Conservation (phyloP, 2,329 filamentous ascomycete genomes). For the Calonectria multiphialidica region DNA sequence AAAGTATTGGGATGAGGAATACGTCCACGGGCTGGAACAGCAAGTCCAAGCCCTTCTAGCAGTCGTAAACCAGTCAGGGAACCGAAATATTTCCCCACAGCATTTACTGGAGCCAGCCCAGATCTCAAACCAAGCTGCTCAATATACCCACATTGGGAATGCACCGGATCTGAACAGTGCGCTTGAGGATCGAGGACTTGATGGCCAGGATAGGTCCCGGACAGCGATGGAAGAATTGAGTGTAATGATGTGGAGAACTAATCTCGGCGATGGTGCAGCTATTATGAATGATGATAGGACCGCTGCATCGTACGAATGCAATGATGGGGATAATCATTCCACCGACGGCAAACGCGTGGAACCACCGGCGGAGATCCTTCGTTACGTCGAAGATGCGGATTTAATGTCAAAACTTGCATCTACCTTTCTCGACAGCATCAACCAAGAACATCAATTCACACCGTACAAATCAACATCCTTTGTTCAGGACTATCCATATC, state of each 20-base stretch:
- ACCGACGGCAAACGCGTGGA: neutral
- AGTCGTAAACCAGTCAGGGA: neutral
- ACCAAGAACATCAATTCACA: neutral
- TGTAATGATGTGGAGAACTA: slow-evolving; percentile 1
- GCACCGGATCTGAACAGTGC: neutral
- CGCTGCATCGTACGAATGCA: neutral
- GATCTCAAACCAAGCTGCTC: too few relatives aligned
- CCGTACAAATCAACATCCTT: neutral
- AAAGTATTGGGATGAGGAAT: slow-evolving; percentile 1
- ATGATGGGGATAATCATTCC: neutral
- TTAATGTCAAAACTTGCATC: neutral
- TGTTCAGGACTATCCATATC: neutral
- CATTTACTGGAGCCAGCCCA: too few relatives aligned
- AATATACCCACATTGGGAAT: neutral
- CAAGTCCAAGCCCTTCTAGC: neutral
- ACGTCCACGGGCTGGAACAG: neutral
- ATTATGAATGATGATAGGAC: neutral
- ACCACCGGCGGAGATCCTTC: neutral
- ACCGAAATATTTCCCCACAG: neutral
- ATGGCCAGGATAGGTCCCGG: neutral
- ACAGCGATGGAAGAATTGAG: neutral
- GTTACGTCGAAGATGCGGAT: neutral
- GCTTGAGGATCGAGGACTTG: neutral
- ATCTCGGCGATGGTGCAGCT: neutral
- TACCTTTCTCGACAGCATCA: neutral